phyloP scores from a whole-genome alignment of 2,329 filamentous ascomycete genomes.

The Xylaria sp. region DNA sequence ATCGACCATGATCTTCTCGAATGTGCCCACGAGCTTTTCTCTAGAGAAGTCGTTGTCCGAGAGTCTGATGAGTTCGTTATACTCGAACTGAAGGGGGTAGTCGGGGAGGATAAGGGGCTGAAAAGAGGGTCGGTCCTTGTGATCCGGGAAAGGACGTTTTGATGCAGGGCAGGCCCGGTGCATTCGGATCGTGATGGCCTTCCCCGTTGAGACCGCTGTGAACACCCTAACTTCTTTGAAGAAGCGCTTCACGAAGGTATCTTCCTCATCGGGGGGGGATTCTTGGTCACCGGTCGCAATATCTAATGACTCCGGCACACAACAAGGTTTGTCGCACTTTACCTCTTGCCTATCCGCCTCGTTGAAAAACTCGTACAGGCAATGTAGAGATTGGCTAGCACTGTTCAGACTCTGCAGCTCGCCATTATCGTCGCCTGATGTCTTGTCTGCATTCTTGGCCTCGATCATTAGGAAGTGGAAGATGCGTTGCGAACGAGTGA shows the following conservation, averaged over 20 bases:
- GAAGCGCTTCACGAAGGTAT: constrained; percentile 15
- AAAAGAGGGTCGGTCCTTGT: constrained; percentile 17
- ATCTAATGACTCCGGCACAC: background rate
- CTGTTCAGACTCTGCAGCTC: background rate
- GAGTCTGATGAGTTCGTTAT: constrained; percentile 15
- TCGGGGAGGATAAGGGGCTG: constrained; percentile 5
- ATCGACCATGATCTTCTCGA: constrained; percentile 26
- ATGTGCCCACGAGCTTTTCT: constrained; percentile 8
- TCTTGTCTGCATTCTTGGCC: background rate
- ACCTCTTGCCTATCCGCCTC: constrained; percentile 17
- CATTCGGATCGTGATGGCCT: constrained; percentile 16
- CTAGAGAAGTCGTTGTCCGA: constrained; percentile 6
- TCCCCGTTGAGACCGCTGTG: background rate
- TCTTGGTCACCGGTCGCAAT: background rate
- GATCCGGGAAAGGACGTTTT: background rate
- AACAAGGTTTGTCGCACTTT: constrained; percentile 16
- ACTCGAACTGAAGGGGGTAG: constrained; percentile 26
- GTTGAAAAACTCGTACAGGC: constrained; percentile 21
- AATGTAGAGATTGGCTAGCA: constrained; percentile 16
- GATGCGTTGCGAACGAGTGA: constrained; percentile 1
- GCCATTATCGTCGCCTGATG: background rate
- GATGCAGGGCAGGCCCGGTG: constrained; percentile 25
- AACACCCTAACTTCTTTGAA: constrained; percentile 14
- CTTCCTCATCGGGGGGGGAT: background rate
- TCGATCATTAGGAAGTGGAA: constrained; percentile 19